Evolutionary conservation across 23 red algal species (phyloP), one percentile per base, ranked within the genome.

Genomic region (Gracilaria gracilis): DNA sequence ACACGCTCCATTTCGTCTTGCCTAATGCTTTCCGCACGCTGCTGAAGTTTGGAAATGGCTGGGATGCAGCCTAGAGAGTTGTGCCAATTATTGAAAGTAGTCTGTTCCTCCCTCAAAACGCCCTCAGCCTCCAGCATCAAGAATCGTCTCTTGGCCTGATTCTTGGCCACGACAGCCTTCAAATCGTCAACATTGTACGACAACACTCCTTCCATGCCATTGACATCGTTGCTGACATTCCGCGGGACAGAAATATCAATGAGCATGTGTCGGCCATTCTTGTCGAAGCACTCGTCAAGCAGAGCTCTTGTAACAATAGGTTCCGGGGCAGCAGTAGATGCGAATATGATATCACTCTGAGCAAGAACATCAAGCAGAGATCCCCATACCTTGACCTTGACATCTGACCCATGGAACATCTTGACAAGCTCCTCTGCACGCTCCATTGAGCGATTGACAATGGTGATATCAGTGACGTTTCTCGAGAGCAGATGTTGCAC

Each of bases 131-230:
- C 93, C 19, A 96, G 55, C 65, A 95, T 73, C 74, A 99, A 55
- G 29, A 85, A 83, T 21, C 97, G 90, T 67, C 97, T 81, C 57
- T 87, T 75, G 0, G 90, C 71, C 87, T 99, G 97, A 77, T 99
- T 99, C 40, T 93, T 86, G 28, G 97, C 97, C 37, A 99, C 97
- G 31, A 99, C 97, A 21, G 97, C 97, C 81, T 99, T 99, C 38
- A 99, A 84, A 61, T 99, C 97, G 65, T 99, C 97, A 2, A 99
- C 97, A 91, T 99, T 99, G 94, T 99, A 99, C 4, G 90, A 79
- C 28, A 67, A 81, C 0, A 91, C 88, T 42, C 72, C 80, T 17
- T 73, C 50, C 34, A 99, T 42, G 21, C 87, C 90, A 47, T 23
- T 53, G 9, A 95, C 97, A 54, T 99, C 93, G 25, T 40, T 67